phyloP scores from a whole-genome alignment of 805 yeast species.

The Wickerhamiella occidentalis region DNA sequence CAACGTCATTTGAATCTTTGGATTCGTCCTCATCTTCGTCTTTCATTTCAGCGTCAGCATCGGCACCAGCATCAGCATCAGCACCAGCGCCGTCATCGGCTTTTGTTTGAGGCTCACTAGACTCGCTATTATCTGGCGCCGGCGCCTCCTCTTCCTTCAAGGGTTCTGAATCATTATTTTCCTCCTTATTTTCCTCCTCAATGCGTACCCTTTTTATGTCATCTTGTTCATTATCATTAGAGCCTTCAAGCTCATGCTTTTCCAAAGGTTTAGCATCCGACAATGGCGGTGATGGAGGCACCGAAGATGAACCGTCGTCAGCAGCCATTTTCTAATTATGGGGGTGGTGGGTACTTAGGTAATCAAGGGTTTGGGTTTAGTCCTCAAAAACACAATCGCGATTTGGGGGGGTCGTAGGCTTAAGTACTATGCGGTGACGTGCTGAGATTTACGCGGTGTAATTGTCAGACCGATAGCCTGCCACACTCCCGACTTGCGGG shows the following conservation, averaged over 20 bases:
- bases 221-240: slow-evolving; percentile 15
- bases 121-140: not conserved
- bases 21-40: not conserved
- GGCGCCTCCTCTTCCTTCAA: no score
- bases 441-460: slow-evolving; percentile 10
- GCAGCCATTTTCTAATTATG: slow-evolving; percentile 1
- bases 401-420: slow-evolving; percentile 5
- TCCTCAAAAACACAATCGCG: not conserved
- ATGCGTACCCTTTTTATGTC: slow-evolving; percentile 13
- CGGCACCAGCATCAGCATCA: no score
- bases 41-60: not conserved
- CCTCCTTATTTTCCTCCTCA: no score
- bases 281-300: not conserved
- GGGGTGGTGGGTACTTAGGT: no score
- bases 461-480: slow-evolving; percentile 8
- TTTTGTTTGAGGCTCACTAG: slow-evolving; percentile 5
- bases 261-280: slow-evolving; percentile 3
- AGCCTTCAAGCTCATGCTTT: slow-evolving; percentile 16
- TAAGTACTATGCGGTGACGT: slow-evolving; percentile 8
- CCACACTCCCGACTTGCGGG: slow-evolving; percentile 10
- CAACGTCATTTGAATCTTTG: not conserved
- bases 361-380: slow-evolving; percentile 9
- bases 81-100: no score
- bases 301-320: slow-evolving; percentile 1
- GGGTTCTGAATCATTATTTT: no score